Conservation (phyloP, 257 asterid genomes). For the Solanum okadae region DNA sequence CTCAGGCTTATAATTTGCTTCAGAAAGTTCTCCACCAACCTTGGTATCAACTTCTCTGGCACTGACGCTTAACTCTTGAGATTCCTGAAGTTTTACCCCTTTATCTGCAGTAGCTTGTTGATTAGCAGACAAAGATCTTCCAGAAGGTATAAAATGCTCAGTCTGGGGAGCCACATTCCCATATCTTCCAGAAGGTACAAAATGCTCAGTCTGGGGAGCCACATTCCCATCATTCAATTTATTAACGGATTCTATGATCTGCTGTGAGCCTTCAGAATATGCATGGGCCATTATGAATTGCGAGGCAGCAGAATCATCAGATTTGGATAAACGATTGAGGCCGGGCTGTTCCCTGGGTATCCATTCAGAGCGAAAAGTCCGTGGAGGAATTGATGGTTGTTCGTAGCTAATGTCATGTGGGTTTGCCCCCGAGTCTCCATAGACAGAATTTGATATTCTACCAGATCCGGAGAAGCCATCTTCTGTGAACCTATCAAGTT, state of each 20-base stretch:
- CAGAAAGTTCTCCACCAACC: conserved; percentile 11
- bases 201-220: conserved; percentile 20
- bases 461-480: conserved; percentile 22
- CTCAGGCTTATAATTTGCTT: conserved; percentile 30
- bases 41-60: conserved; percentile 14
- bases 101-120: conserved; percentile 22
- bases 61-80: conserved; percentile 13
- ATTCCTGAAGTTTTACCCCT: conserved; percentile 10
- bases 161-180: conserved; percentile 19
- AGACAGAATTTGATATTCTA: conserved; percentile 21
- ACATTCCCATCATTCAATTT: conserved; percentile 20
- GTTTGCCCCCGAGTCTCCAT: conserved; percentile 23
- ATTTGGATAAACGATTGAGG: conserved; percentile 54
- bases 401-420: conserved; percentile 33
- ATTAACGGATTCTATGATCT: conserved; percentile 37
- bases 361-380: conserved; percentile 60
- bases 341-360: conserved; percentile 62
- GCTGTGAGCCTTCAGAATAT: conserved; percentile 49
- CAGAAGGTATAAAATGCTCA: conserved; percentile 20
- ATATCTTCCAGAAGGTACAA: conserved; percentile 14
- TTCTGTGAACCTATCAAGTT: conserved; percentile 20
- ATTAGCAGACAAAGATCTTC: conserved; percentile 12
- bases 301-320: conserved; percentile 57
- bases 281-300: conserved; percentile 42
- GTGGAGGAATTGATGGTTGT: conserved; percentile 43